Base-by-base conservation (phyloP, 2,329 filamentous ascomycete species). In the Ophiocordyceps australis region DNA sequence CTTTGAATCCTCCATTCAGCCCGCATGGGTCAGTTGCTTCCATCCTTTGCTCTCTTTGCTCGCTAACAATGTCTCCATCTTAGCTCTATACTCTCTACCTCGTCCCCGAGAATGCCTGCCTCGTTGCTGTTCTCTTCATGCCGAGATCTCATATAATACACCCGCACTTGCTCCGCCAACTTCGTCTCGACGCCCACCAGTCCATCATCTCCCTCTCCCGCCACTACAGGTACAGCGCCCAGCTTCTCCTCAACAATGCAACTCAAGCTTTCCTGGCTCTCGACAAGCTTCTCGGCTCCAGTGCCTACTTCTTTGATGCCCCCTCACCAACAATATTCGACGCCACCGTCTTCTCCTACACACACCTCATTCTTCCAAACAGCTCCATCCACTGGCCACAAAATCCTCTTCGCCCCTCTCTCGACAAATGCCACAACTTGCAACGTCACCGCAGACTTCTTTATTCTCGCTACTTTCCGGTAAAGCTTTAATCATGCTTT, bases 341-440 rank as follows among this genome's bases (percentile, higher is more conserved):
- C 50, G 85, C 86, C 6, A 72, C 70, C 28, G 68, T 95, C 3
- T 95, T 94, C 52, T 74, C 82, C 4, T 98, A 94, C 49, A 85
- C 80, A 1, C 71, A 91, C 47, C 55, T 92, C 26, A 57, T 95
- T 27, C 51, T 92, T 26, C n/a, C n/a, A n/a, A n/a, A n/a, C n/a
- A n/a, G n/a, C n/a, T n/a, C n/a, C n/a, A n/a, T n/a, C n/a, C n/a
- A n/a, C n/a, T n/a, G n/a, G n/a, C n/a, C n/a, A n/a, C n/a, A n/a
- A n/a, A n/a, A n/a, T n/a, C n/a, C n/a, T n/a, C n/a, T n/a, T n/a
- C n/a, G n/a, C n/a, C n/a, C n/a, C n/a, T n/a, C n/a, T n/a, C n/a
- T n/a, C n/a, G n/a, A n/a, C n/a, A n/a, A n/a, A n/a, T n/a, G n/a
- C n/a, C n/a, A n/a, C n/a, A n/a, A n/a, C n/a, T n/a, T n/a, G n/a